Conservation (phyloP, 495 filamentous ascomycete species). For the Xylaria palmicola region DNA sequence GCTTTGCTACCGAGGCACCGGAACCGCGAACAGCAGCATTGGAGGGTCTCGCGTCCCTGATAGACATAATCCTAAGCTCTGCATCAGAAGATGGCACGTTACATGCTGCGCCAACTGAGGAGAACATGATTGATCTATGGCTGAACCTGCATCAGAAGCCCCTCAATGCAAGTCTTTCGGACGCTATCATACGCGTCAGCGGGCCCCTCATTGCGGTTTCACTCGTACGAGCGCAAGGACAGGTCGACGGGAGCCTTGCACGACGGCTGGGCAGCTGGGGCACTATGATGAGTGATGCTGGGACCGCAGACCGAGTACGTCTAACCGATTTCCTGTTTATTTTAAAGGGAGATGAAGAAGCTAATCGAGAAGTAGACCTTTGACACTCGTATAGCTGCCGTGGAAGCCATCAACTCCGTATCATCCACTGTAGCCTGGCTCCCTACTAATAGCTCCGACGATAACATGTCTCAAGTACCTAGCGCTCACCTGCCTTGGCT, state of each 20-base stretch:
- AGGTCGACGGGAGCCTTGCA: conserved; percentile 15
- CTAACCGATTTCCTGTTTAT: background rate
- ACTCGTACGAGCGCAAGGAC: conserved; percentile 6
- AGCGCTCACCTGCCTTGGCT: conserved; percentile 39
- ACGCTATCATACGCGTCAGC: conserved; percentile 44
- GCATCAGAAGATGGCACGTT: background rate
- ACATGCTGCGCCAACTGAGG: conserved; percentile 21
- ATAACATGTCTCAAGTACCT: conserved; percentile 14
- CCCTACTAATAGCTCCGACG: conserved; percentile 25
- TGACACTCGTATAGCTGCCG: conserved; percentile 61
- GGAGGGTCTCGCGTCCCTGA: conserved; percentile 32
- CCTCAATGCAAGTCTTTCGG: conserved; percentile 43
- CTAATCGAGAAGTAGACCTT: conserved; percentile 52
- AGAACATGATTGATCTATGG: conserved; percentile 31
- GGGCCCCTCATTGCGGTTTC: conserved; percentile 41
- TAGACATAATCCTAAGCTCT: conserved; percentile 29
- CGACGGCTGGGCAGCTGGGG: conserved; percentile 40
- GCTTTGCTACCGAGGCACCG: conserved; percentile 23
- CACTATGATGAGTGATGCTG: conserved; percentile 40
- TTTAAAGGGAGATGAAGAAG: background rate
- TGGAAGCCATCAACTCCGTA: conserved; percentile 37
- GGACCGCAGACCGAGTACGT: conserved; percentile 46
- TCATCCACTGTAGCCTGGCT: conserved; percentile 21
- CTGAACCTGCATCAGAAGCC: conserved; percentile 28
- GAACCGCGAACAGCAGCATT: conserved; percentile 40